Conservation (phyloP, 768 basidiomycete species). For the Boletus reticuloceps region DNA sequence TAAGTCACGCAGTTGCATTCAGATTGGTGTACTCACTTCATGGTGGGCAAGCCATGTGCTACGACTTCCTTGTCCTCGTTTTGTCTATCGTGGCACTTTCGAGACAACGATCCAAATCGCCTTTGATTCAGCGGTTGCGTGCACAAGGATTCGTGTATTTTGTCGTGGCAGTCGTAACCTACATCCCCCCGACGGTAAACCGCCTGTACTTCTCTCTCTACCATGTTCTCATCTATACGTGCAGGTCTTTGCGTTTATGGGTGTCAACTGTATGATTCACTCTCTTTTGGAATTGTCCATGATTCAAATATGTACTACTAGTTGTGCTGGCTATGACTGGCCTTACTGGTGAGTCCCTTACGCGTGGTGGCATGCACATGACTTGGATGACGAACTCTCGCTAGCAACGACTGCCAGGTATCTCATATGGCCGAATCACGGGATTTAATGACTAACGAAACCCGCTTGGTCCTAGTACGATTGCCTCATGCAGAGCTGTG, state of each 20-base stretch:
- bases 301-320: background rate
- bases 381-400: background rate
- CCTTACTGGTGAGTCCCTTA: constrained; percentile 5
- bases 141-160: constrained; percentile 24
- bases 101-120: constrained; percentile 9
- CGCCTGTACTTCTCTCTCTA: background rate
- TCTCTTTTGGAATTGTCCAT: background rate
- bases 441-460: background rate
- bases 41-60: constrained; percentile 17
- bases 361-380: background rate
- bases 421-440: too few species aligned
- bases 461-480: constrained; percentile 3
- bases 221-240: background rate
- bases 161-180: constrained; percentile 12
- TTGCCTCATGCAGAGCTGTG: constrained; percentile 16
- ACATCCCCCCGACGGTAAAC: constrained; percentile 14
- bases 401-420: constrained; percentile 20
- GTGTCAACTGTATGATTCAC: background rate
- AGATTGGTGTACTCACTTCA: background rate
- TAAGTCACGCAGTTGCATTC: constrained; percentile 1
- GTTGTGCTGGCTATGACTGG: background rate
- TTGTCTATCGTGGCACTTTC: constrained; percentile 18
- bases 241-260: constrained; percentile 16
- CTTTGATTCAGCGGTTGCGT: constrained; percentile 15
- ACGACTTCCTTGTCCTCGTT: constrained; percentile 20